These are phyloP conservation scores for Lichenothelia convexa DNA, from an alignment of 495 filamentous ascomycete genomes.

Conservation along the genomic window DNA sequence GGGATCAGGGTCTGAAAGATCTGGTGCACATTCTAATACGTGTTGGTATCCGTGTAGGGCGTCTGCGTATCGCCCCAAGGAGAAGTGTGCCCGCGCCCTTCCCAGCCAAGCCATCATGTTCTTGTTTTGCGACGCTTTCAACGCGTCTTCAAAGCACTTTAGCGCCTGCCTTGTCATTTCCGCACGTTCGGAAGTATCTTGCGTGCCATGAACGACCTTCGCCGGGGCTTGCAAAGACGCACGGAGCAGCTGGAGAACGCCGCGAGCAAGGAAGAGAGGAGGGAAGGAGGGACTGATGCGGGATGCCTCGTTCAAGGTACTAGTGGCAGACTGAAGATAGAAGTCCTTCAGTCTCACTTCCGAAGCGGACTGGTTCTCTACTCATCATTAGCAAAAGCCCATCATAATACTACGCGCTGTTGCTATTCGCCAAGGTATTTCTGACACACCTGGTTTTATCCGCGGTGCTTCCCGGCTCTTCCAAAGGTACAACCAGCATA, in stretches of 20 bases:
- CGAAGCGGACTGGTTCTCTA: constrained; percentile 29
- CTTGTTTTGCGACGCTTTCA: constrained; percentile 58
- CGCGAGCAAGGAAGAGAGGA: constrained; percentile 77
- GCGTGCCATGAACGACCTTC: constrained; percentile 39
- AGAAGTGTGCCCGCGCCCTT: constrained; percentile 65
- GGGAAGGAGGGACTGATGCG: constrained; percentile 84
- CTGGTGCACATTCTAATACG: constrained; percentile 63
- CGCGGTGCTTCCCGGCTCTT: constrained; percentile 86
- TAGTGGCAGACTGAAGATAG: constrained; percentile 80
- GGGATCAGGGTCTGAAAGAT: constrained; percentile 85
- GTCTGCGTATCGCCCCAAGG: constrained; percentile 64
- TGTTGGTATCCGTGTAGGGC: constrained; percentile 73
- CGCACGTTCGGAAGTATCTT: constrained; percentile 54
- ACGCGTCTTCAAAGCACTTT: constrained; percentile 86
- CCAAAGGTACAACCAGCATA: constrained; percentile 85
- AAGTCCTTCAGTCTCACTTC: constrained; percentile 80
- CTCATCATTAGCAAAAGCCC: constrained; percentile 1
- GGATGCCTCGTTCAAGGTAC: constrained; percentile 78
- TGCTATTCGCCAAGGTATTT: neutral
- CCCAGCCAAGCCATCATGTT: constrained; percentile 86
- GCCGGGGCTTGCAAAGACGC: constrained; percentile 66
- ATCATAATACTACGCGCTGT: neutral
- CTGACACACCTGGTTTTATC: constrained; percentile 17
- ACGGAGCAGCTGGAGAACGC: constrained; percentile 71
- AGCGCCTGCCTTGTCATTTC: constrained; percentile 65